A percentile compares a stretch with the other conserved stretches of the same genome.
Evolutionary conservation across 2,329 filamentous ascomycete species (phyloP).

Genomic region (Fusarium lyarnte): DNA sequence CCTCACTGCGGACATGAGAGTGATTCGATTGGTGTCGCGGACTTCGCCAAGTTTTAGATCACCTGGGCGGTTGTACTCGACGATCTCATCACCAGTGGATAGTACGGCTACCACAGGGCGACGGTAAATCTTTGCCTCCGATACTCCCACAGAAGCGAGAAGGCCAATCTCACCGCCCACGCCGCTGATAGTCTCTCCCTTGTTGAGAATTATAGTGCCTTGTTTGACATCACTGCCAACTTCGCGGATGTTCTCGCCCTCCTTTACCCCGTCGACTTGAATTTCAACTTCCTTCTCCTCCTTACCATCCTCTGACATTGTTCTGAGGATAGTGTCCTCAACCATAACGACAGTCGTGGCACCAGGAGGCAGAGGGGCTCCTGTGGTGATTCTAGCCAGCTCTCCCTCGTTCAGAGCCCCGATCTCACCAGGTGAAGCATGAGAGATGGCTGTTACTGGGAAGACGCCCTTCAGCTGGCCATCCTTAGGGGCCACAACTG

Average conservation of each 20-base stretch:
- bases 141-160: slow-evolving; percentile 83
- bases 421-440: slow-evolving; percentile 78
- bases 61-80: slow-evolving; percentile 73
- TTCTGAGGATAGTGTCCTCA: slow-evolving; percentile 85
- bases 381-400: slow-evolving; percentile 92
- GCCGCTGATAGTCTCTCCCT: slow-evolving; percentile 84
- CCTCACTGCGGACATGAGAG: slow-evolving; percentile 79
- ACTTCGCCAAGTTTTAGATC: slow-evolving; percentile 82
- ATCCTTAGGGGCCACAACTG: slow-evolving; percentile 73
- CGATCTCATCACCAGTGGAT: slow-evolving; percentile 94
- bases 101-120: slow-evolving; percentile 85
- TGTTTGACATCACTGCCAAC: slow-evolving; percentile 85
- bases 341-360: slow-evolving; percentile 93
- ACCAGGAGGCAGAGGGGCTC: slow-evolving; percentile 86
- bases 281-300: slow-evolving; percentile 94
- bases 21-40: slow-evolving; percentile 90
- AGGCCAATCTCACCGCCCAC: slow-evolving; percentile 92
- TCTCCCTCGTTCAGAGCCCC: slow-evolving; percentile 74
- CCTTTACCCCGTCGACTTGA: slow-evolving; percentile 76
- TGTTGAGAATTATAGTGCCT: slow-evolving; percentile 74
- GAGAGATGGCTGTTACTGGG: slow-evolving; percentile 86
- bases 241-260: slow-evolving; percentile 89
- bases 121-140: slow-evolving; percentile 75
- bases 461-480: slow-evolving; percentile 80
- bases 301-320: slow-evolving; percentile 77